A percentile compares a stretch with the other conserved stretches of the same genome.
phyloP scores from a whole-genome alignment of 306 rosid species.

The Lagenaria siceraria region DNA sequence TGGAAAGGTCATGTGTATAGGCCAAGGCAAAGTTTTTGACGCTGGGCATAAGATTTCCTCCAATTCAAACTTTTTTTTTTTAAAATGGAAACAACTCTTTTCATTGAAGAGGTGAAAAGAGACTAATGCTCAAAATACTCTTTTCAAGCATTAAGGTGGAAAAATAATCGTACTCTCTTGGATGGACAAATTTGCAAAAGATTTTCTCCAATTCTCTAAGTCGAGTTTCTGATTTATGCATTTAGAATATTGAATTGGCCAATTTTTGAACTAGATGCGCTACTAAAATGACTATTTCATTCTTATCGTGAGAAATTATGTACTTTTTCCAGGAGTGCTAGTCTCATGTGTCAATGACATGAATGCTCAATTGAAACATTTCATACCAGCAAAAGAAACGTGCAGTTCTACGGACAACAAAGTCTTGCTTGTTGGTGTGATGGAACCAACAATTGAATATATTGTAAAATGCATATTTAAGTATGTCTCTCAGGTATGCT shows the following conservation, averaged over 20 bases:
- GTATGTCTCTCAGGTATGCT: conserved; percentile 59
- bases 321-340: conserved; percentile 42
- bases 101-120: too few species aligned
- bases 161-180: too few species aligned
- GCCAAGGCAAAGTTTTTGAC: not conserved
- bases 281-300: not conserved
- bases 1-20: not conserved
- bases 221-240: not conserved
- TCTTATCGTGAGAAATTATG: not conserved
- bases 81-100: too few species aligned
- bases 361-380: conserved; percentile 32
- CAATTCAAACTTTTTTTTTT: not conserved
- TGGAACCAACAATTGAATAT: conserved; percentile 87
- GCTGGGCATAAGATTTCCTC: not conserved
- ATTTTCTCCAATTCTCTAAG: not conserved
- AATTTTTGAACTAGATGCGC: not conserved
- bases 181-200: not conserved
- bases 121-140: too few species aligned
- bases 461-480: conserved; percentile 54
- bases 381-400: conserved; percentile 29
- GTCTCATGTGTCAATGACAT: conserved; percentile 61
- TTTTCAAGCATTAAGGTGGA: too few species aligned
- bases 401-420: conserved; percentile 24
- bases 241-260: not conserved
- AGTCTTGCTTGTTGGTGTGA: conserved; percentile 40